Evolutionary conservation across 192 early-diverging fungal species (phyloP).

Genomic region (Coemansia sp.): DNA sequence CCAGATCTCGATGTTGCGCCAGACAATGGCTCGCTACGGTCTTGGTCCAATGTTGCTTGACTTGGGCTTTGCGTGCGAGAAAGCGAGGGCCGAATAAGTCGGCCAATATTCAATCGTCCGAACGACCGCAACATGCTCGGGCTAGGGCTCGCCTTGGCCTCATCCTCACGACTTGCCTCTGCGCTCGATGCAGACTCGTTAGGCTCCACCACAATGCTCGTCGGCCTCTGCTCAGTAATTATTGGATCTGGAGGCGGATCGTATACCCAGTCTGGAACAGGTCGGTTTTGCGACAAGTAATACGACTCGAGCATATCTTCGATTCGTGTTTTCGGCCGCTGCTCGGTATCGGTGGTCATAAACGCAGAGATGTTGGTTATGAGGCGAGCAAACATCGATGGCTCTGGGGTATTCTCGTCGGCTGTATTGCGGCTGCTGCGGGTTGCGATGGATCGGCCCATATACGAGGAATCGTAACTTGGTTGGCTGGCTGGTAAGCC

Average conservation of each 20-base stretch:
- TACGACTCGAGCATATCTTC: slow-evolving; percentile 50
- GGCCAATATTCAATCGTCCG: slow-evolving; percentile 28
- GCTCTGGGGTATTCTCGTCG: slow-evolving; percentile 1
- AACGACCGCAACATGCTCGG: slow-evolving; percentile 21
- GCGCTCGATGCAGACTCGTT: neutral
- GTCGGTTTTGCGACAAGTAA: slow-evolving; percentile 33
- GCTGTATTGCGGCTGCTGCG: neutral
- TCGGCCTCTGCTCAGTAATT: neutral
- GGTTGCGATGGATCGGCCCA: neutral
- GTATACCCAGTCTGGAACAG: slow-evolving; percentile 40
- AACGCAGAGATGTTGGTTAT: slow-evolving; percentile 20
- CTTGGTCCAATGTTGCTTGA: neutral
- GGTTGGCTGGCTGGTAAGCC: slow-evolving; percentile 3
- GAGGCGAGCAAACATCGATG: slow-evolving; percentile 28
- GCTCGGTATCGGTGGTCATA: slow-evolving; percentile 17
- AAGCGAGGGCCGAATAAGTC: slow-evolving; percentile 7
- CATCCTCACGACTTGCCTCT: slow-evolving; percentile 9
- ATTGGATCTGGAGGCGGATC: slow-evolving; percentile 35
- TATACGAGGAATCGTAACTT: neutral
- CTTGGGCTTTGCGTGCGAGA: neutral
- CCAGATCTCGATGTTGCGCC: too few species aligned
- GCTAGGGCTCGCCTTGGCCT: slow-evolving; percentile 14
- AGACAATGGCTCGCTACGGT: too few species aligned
- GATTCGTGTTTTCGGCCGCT: slow-evolving; percentile 26
- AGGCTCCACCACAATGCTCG: neutral